Conservation (phyloP, 345 rosid species). For the Syzygium aromaticum region DNA sequence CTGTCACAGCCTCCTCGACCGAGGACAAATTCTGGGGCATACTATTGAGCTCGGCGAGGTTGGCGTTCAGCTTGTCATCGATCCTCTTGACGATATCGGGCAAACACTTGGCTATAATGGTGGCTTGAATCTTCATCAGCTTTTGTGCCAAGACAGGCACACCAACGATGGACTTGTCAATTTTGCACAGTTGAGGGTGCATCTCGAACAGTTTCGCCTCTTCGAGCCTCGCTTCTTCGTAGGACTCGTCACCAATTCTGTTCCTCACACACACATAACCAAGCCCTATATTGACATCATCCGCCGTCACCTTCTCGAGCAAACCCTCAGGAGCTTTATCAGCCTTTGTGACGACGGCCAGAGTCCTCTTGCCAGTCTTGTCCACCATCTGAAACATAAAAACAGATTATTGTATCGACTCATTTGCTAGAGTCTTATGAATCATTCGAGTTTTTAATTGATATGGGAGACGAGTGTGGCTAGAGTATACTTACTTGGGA, state of each 20-base stretch:
- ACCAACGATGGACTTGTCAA: conserved; percentile 25
- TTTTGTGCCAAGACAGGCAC: conserved; percentile 26
- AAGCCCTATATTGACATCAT: too few species aligned
- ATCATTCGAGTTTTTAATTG: too few species aligned
- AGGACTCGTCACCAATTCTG: conserved; percentile 28
- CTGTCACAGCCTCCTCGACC: conserved; percentile 21
- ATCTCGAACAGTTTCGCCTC: conserved; percentile 13
- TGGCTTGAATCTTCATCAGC: conserved; percentile 23
- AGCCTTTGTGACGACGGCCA: conserved; percentile 38
- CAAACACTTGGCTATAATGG: conserved; percentile 13
- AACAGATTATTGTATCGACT: background rate
- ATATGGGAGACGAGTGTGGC: too few species aligned
- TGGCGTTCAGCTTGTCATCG: conserved; percentile 16
- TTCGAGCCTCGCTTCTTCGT: conserved; percentile 15
- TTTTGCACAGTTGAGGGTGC: conserved; percentile 16
- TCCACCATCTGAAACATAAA: too few species aligned
- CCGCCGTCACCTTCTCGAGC: too few species aligned
- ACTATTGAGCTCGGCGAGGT: conserved; percentile 1
- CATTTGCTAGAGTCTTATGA: too few species aligned
- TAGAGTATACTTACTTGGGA: background rate
- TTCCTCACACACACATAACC: conserved; percentile 34
- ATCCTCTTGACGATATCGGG: conserved; percentile 19
- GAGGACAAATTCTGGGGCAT: conserved; percentile 20
- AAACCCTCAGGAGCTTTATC: too few species aligned
- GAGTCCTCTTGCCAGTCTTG: conserved; percentile 27